phyloP scores from a whole-genome alignment of 2,329 filamentous ascomycete genomes.

The Stylonectria norvegica region DNA sequence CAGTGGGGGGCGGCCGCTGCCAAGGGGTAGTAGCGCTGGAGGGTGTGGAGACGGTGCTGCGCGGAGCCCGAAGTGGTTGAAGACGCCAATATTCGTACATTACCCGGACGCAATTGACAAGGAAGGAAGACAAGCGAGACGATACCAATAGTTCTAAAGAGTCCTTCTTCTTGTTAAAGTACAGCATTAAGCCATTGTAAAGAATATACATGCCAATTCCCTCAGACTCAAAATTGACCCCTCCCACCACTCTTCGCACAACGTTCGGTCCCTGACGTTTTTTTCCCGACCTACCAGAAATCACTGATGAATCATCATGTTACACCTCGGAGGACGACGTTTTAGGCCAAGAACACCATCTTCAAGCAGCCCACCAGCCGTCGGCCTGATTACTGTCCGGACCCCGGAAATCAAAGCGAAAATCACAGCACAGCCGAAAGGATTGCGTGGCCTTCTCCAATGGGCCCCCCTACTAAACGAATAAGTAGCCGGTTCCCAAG shows the following conservation, averaged over 20 bases:
- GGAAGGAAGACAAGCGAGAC: no score
- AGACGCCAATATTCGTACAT: no score
- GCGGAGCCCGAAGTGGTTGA: no score
- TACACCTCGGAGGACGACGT: neutral
- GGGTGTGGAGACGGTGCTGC: no score
- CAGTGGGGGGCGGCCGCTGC: no score
- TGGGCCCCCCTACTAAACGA: no score
- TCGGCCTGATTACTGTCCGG: conserved; percentile 7
- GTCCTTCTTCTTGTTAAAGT: no score
- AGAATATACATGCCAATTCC: neutral
- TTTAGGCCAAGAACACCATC: neutral
- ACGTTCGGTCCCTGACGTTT: neutral
- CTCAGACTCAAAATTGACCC: neutral
- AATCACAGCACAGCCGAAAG: neutral
- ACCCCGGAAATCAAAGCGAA: neutral
- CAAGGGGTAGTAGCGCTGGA: no score
- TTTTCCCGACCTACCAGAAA: neutral
- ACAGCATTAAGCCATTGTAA: neutral
- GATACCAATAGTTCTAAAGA: no score
- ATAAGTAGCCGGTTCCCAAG: no score
- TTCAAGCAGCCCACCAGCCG: neutral
- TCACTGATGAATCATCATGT: neutral
- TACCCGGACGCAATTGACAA: no score
- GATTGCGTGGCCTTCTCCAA: no score
- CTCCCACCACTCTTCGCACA: neutral